Evolutionary conservation across 768 basidiomycete species (phyloP).

Genomic region (Mycena pura): DNA sequence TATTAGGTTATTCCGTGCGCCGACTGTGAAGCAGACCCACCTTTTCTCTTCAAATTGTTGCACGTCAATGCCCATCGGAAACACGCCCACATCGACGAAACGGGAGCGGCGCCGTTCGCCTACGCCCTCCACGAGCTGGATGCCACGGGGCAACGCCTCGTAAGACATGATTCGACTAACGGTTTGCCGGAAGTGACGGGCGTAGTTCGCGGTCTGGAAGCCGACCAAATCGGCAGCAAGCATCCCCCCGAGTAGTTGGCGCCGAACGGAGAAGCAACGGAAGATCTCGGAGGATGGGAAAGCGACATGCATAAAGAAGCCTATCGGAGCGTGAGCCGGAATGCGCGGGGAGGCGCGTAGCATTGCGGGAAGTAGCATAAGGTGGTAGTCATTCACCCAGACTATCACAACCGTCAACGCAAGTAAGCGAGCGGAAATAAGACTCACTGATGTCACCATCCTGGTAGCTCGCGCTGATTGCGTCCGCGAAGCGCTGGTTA

Average conservation of each 20-base stretch:
- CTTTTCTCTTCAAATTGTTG: constrained; percentile 67
- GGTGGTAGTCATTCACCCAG: constrained; percentile 96
- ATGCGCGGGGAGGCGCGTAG: constrained; percentile 70
- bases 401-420: constrained; percentile 40
- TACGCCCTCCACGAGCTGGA: constrained; percentile 59
- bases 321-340: constrained; percentile 68
- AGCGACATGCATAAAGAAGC: constrained; percentile 97
- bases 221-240: constrained; percentile 94
- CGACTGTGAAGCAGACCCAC: constrained; percentile 42
- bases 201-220: constrained; percentile 88
- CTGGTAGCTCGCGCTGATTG: constrained; percentile 78
- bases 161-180: constrained; percentile 79
- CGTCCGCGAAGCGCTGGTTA: constrained; percentile 89
- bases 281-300: constrained; percentile 97
- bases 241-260: constrained; percentile 82
- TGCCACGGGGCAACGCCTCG: constrained; percentile 85
- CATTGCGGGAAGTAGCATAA: constrained; percentile 90
- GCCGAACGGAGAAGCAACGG: constrained; percentile 83
- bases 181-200: constrained; percentile 86
- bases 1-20: neutral
- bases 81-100: constrained; percentile 87
- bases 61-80: constrained; percentile 91
- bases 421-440: constrained; percentile 4
- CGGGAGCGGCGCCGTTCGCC: constrained; percentile 48
- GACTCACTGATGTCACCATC: constrained; percentile 83